Conservation (phyloP, 352 stramenopile species). For the Globisporangium apiculatum region DNA sequence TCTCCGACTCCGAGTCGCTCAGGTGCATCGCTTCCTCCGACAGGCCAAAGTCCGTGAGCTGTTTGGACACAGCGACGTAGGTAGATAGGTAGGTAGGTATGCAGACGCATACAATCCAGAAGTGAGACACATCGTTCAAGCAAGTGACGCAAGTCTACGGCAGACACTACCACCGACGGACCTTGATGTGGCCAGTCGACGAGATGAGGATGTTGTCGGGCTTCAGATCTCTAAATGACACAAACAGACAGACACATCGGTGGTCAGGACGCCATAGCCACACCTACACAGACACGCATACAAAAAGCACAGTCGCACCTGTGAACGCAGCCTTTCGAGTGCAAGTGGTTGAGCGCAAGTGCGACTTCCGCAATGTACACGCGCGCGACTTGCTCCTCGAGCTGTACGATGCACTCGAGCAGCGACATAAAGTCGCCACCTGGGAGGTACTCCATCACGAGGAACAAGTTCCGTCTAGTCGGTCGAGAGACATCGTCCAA, state of each 20-base stretch:
- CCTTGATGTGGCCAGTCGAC: slow-evolving; percentile 83
- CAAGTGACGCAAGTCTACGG: background rate
- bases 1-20: slow-evolving; percentile 33
- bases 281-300: no score
- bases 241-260: background rate
- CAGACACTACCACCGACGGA: slow-evolving; percentile 8
- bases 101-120: no score
- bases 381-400: slow-evolving; percentile 82
- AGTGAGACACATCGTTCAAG: no score
- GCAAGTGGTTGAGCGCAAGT: slow-evolving; percentile 81
- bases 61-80: background rate
- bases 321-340: slow-evolving; percentile 80
- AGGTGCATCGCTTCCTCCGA: slow-evolving; percentile 69
- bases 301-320: slow-evolving; percentile 23
- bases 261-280: no score
- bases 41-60: slow-evolving; percentile 85
- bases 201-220: slow-evolving; percentile 89
- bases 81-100: no score
- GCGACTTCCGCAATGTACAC: slow-evolving; percentile 87
- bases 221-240: slow-evolving; percentile 68
- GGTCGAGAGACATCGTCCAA: background rate
- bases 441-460: slow-evolving; percentile 89
- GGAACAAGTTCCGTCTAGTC: slow-evolving; percentile 69
- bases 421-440: slow-evolving; percentile 89
- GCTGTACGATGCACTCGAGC: slow-evolving; percentile 81